Evolutionary conservation across 768 basidiomycete species (phyloP).

Genomic region (Boletus reticuloceps): DNA sequence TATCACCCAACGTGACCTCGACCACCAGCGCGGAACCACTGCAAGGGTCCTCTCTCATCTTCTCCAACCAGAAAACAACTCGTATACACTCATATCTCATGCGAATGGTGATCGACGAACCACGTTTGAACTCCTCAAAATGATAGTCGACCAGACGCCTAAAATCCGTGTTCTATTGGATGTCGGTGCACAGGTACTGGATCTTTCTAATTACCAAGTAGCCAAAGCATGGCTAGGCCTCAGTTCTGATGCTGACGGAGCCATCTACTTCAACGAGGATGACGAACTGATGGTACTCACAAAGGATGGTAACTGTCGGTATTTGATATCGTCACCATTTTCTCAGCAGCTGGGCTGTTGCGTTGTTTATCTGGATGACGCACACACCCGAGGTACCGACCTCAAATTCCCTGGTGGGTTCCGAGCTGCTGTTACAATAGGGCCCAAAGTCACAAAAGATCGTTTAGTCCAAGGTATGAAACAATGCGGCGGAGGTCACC

Average conservation of each 20-base stretch:
- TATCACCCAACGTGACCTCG: not conserved
- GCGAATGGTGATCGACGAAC: not conserved
- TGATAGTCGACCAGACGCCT: not conserved
- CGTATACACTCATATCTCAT: conserved; percentile 22
- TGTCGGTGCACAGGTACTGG: not conserved
- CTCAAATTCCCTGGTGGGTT: conserved; percentile 41
- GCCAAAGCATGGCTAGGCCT: conserved; percentile 19
- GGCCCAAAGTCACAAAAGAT: conserved; percentile 38
- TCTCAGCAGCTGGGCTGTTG: conserved; percentile 39
- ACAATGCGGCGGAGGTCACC: too few species aligned
- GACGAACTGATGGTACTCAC: conserved; percentile 29
- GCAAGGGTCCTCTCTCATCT: conserved; percentile 33
- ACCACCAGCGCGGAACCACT: conserved; percentile 33
- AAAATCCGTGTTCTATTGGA: not conserved
- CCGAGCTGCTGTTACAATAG: conserved; percentile 29
- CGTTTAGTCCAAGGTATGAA: conserved; percentile 27
- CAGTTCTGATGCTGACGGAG: not conserved
- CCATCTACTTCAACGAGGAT: not conserved
- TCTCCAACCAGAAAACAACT: conserved; percentile 34
- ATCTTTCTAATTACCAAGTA: conserved; percentile 13
- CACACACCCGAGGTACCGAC: conserved; percentile 46
- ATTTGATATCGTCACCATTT: conserved; percentile 39
- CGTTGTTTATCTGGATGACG: conserved; percentile 50
- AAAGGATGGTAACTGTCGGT: conserved; percentile 35
- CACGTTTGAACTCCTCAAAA: not conserved